Evolutionary conservation across 331 rosid genomes (phyloP).

Genomic region (Malus hybrid): DNA sequence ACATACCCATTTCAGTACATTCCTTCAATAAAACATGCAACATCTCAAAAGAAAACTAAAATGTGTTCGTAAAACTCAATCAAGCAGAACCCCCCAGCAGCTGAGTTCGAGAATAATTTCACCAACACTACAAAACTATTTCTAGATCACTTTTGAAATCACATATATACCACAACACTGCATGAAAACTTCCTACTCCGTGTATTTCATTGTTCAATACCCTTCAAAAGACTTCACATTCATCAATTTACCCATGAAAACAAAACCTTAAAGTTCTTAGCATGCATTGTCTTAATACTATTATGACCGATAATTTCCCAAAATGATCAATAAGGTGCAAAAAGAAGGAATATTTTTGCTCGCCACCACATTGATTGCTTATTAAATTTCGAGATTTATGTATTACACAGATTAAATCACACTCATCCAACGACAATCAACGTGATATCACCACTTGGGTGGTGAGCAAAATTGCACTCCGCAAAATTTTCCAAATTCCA

Average conservation of each 20-base stretch:
- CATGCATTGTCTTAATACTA: neutral
- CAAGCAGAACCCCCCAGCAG: too few species aligned
- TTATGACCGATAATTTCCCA: neutral
- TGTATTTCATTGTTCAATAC: neutral
- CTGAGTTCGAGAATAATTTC: neutral
- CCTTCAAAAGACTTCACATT: neutral
- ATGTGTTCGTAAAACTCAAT: neutral
- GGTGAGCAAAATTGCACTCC: neutral
- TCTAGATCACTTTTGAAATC: neutral
- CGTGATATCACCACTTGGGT: too few species aligned
- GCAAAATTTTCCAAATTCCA: neutral
- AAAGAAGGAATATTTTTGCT: too few species aligned
- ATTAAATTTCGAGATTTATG: too few species aligned
- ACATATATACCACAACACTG: neutral
- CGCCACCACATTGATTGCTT: too few species aligned
- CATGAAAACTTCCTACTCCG: neutral
- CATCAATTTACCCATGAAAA: neutral
- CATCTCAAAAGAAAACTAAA: neutral
- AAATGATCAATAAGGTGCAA: neutral
- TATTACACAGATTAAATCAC: neutral
- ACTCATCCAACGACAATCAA: neutral
- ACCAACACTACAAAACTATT: neutral
- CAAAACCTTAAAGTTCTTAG: neutral
- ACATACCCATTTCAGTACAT: slow-evolving; percentile 26
- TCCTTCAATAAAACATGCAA: slow-evolving; percentile 11